Evolutionary conservation across 2,329 filamentous ascomycete genomes (phyloP), one percentile per base, ranked within the genome.

Genomic region (Sodiomyces alkalinus): DNA sequence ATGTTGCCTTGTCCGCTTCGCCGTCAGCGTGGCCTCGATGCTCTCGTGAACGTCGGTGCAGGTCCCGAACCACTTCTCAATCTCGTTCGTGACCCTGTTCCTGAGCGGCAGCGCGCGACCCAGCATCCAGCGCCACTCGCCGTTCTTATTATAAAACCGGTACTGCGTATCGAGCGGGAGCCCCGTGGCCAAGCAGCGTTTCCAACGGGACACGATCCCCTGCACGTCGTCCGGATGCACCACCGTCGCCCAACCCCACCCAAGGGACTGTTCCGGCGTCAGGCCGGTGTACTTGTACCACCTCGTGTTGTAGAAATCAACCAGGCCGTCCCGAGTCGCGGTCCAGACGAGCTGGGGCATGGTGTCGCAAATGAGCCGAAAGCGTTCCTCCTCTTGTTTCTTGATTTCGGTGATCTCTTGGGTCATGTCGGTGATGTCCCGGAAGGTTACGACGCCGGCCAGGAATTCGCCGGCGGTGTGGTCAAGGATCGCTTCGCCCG

Each of bases 211-310:
- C 3, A 44, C 42, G 0, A 70, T 64, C n/a, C 62, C 56, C 0
- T 53, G 39, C 48, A 78, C 58, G 37, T 86, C 80, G 17, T 85
- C 79, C 0, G 68, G 67, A 40, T 85, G 79, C 37, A 83, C 78
- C 1, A 71, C 62, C 3, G 60, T 52, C 40, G 59, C 55, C 75
- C 77, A 82, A 2, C 64, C 65, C 17, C 58, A 43, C 1, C 77
- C 78, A 3, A 77, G 39, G 16, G 71, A 79, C 7, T 74, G 56
- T 24, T 77, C 68, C 7, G 62, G 57, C 0, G 61, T 63, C 15
- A 83, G 50, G 0, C 80, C 77, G 0, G 80, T 86, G 41, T 80
- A 86, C n/a, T 70, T 65, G 42, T 80, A 81, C 77, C 80, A 87
- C n/a, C 74, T 59, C 26, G 70, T 67, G 33, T 78, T 80, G 48